Evolutionary conservation across 2,329 filamentous ascomycete genomes (phyloP).

Genomic region (Aspergillus latus): DNA sequence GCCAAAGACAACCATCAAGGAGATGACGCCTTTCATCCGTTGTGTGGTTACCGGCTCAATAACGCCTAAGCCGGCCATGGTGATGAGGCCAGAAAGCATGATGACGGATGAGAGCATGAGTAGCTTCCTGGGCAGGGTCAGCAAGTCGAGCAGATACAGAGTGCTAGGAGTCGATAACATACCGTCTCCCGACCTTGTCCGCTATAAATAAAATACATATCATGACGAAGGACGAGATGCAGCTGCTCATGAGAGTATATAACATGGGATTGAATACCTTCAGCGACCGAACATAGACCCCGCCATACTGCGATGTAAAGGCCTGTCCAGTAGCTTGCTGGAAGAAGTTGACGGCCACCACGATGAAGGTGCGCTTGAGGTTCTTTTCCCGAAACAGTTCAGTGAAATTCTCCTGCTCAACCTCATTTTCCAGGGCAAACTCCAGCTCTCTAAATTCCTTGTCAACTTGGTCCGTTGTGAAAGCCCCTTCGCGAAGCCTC

Average conservation of each 20-base stretch:
- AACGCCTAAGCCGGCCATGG: constrained; percentile 4
- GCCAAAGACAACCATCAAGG: constrained; percentile 18
- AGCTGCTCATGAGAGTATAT: constrained; percentile 1
- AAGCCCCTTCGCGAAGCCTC: constrained; percentile 16
- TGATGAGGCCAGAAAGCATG: neutral
- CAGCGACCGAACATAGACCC: constrained; percentile 25
- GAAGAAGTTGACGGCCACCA: constrained; percentile 25
- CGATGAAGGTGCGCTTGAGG: constrained; percentile 24
- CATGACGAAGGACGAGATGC: neutral
- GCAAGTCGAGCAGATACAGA: neutral
- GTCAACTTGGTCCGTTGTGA: neutral
- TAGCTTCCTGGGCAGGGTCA: neutral
- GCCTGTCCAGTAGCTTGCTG: constrained; percentile 25
- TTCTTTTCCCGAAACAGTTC: constrained; percentile 24
- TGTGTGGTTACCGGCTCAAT: neutral
- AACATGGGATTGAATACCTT: constrained; percentile 19
- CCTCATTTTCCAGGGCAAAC: constrained; percentile 18
- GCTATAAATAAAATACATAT: neutral
- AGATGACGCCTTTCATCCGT: constrained; percentile 10
- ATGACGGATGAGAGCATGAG: neutral
- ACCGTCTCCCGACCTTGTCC: constrained; percentile 2
- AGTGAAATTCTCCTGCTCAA: constrained; percentile 19
- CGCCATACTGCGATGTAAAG: constrained; percentile 23
- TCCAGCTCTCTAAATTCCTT: neutral
- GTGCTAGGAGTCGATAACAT: neutral